phyloP scores from a whole-genome alignment of 139 green algal species.

The Chlorella sorokiniana region DNA sequence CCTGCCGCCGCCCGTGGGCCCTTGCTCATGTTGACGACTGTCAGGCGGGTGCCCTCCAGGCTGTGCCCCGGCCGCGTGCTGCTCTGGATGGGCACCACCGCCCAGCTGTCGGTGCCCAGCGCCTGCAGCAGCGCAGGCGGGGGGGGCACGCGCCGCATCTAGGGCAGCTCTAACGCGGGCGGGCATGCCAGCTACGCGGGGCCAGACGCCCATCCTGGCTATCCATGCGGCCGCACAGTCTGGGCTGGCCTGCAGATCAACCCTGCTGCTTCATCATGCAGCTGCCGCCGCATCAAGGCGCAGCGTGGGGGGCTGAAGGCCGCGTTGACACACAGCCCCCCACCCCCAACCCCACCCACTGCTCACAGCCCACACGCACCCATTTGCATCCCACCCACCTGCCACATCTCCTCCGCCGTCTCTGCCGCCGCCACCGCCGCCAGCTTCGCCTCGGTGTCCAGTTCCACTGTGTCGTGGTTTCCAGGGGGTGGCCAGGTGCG shows the following conservation, averaged over 20 bases:
- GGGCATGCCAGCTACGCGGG: no score
- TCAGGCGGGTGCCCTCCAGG: conserved; percentile 88
- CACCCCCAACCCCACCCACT: no score
- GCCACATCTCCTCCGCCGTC: conserved; percentile 75
- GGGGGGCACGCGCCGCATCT: neutral
- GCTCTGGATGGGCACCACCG: conserved; percentile 85
- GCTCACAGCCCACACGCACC: no score
- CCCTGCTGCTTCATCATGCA: no score
- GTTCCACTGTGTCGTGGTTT: conserved; percentile 41
- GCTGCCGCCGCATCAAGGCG: no score
- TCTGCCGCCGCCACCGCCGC: conserved; percentile 53
- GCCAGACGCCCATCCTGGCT: no score
- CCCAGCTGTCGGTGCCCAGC: conserved; percentile 80
- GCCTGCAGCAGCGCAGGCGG: conserved; percentile 9
- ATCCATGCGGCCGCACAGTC: no score
- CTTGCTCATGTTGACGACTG: conserved; percentile 49
- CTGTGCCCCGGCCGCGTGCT: conserved; percentile 50
- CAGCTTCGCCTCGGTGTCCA: conserved; percentile 54
- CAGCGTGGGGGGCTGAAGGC: no score
- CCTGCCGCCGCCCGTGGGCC: neutral
- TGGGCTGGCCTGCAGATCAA: no score
- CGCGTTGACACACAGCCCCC: no score
- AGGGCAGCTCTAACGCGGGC: neutral
- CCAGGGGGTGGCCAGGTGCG: neutral
- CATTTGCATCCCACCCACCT: conserved; percentile 40